Conservation (phyloP, 371 early-diverging fungal species). For the Rhizoclosmatium hyalinum region DNA sequence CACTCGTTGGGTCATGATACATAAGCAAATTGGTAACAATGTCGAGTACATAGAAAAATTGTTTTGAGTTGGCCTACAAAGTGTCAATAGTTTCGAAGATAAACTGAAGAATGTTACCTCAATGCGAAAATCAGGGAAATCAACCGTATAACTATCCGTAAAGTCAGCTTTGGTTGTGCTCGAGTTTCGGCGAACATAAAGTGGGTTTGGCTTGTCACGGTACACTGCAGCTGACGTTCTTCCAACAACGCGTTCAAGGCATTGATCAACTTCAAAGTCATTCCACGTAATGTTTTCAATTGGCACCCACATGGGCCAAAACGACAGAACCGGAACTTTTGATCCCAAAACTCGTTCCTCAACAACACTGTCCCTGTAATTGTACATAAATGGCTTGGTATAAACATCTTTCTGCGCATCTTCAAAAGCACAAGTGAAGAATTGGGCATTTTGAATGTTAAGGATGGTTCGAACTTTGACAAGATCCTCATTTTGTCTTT, state of each 20-base stretch:
- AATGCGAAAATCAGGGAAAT: conserved; percentile 69
- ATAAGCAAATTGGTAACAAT: conserved; percentile 79
- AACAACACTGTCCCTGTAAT: conserved; percentile 57
- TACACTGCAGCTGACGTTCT: conserved; percentile 75
- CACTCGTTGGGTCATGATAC: conserved; percentile 80
- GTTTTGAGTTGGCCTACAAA: conserved; percentile 62
- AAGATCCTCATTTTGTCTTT: conserved; percentile 51
- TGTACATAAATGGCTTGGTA: conserved; percentile 16
- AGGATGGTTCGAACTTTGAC: conserved; percentile 74
- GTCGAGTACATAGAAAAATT: conserved; percentile 75
- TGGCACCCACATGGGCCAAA: conserved; percentile 89
- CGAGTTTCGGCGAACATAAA: conserved; percentile 50
- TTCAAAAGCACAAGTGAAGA: conserved; percentile 60
- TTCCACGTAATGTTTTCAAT: conserved; percentile 79
- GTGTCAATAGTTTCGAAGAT: neutral
- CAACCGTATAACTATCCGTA: conserved; percentile 61
- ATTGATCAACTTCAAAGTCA: conserved; percentile 42
- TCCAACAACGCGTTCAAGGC: conserved; percentile 77
- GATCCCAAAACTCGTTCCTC: neutral
- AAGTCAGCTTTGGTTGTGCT: conserved; percentile 57
- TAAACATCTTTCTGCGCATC: conserved; percentile 2
- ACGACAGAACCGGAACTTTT: conserved; percentile 35
- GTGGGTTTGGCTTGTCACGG: conserved; percentile 81
- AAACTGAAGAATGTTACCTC: conserved; percentile 44
- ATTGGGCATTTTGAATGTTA: conserved; percentile 79